Evolutionary conservation across 192 early-diverging fungal species (phyloP).

Genomic region (Coemansia sp.): DNA sequence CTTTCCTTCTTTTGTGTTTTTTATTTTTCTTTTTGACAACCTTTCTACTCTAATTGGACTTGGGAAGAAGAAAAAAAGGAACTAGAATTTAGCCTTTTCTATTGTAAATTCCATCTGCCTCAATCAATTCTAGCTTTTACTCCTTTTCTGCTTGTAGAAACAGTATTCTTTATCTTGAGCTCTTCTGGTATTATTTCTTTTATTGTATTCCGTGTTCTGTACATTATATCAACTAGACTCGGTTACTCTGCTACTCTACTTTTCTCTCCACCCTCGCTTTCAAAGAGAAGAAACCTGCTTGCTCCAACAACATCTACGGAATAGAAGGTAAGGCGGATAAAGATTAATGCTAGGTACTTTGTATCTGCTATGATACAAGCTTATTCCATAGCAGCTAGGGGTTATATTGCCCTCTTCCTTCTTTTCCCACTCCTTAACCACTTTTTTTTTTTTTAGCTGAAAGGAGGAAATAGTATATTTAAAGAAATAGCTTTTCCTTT

Average conservation of each 20-base stretch:
- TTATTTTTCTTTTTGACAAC: background rate
- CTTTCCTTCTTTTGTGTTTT: conserved; percentile 1
- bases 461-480: too few relatives aligned
- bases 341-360: too few relatives aligned
- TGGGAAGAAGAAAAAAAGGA: background rate
- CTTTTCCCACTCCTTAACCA: too few relatives aligned
- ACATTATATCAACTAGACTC: conserved; percentile 3
- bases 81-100: background rate
- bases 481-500: too few relatives aligned
- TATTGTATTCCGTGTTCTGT: background rate
- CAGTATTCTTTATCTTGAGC: background rate
- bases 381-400: too few relatives aligned
- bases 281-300: too few relatives aligned
- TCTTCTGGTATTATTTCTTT: background rate
- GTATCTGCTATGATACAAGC: too few relatives aligned
- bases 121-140: background rate
- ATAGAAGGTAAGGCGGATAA: too few relatives aligned
- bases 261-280: too few relatives aligned
- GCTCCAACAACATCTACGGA: too few relatives aligned
- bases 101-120: conserved; percentile 2
- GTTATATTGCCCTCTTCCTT: too few relatives aligned
- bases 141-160: background rate
- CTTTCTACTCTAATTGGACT: background rate
- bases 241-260: background rate
- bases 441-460: too few relatives aligned